Evolutionary conservation across 2,329 filamentous ascomycete genomes (phyloP), one percentile per base, ranked within the genome.

Genomic region (Mycocentrospora acerina): DNA sequence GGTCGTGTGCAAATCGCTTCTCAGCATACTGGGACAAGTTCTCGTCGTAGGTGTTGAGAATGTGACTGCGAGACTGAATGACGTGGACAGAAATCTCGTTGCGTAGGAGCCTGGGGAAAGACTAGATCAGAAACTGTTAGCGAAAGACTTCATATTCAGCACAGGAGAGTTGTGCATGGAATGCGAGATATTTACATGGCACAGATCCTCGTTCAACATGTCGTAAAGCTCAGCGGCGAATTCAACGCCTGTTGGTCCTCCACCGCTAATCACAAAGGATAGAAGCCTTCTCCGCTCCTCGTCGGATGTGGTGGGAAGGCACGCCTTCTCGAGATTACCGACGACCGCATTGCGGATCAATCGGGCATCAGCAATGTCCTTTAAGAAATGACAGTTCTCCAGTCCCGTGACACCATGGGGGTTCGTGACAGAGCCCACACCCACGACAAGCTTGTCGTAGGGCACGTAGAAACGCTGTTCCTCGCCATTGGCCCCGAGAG

Each of bases 71-170:
- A 58, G 89, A 95, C 64, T 98, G 93, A 46, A 98, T 96, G 31
- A 98, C 78, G 62, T 98, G 94, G 1, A 98, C 91, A 0, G 93
- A 97, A 32, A 98, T 95, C 66, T 98, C 90, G 63, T 97, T 97
- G 46, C 93, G 83, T n/a, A 98, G 71, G 19, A 98, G 81, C 47
- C 83, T 84, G 2, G 93, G 93, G 67, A 95, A 98, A 10, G 53
- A 42, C 34, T 57, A 51, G n/a, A n/a, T n/a, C n/a, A n/a, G n/a
- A n/a, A n/a, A n/a, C n/a, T n/a, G n/a, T n/a, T n/a, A n/a, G n/a
- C n/a, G n/a, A n/a, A n/a, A n/a, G n/a, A n/a, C n/a, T n/a, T n/a
- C n/a, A n/a, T n/a, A n/a, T n/a, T n/a, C n/a, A n/a, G n/a, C n/a
- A n/a, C n/a, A n/a, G n/a, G n/a, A n/a, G n/a, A n/a, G n/a, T n/a